Conservation (phyloP, 2,329 filamentous ascomycete species). For the Pseudogymnoascus sp. region DNA sequence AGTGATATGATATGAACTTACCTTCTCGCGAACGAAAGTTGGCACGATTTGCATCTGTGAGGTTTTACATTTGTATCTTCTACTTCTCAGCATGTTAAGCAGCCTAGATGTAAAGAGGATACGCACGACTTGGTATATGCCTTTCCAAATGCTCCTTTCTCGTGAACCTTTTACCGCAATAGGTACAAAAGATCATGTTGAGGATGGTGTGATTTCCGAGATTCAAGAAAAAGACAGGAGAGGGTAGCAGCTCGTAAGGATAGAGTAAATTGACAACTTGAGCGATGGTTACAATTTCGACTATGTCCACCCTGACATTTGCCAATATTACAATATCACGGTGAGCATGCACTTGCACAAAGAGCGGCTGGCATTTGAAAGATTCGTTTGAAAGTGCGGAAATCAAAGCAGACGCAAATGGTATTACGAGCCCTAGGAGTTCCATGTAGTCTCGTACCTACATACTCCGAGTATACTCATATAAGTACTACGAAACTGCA, state of each 20-base stretch:
- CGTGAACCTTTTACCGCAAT: conserved; percentile 46
- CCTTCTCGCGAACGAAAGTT: conserved; percentile 43
- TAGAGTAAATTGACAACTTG: not conserved
- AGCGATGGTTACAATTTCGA: not conserved
- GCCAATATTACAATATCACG: not conserved
- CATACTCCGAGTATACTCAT: not conserved
- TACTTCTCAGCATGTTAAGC: not conserved
- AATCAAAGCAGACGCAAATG: not conserved
- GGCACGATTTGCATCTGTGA: conserved; percentile 40
- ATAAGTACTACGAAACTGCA: not conserved
- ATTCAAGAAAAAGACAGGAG: not conserved
- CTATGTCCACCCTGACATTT: not conserved
- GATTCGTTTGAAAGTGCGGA: not conserved
- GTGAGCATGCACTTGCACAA: not conserved
- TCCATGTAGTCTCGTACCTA: not conserved
- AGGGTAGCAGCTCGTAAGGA: not conserved
- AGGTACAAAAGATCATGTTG: conserved; percentile 40
- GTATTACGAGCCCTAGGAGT: not conserved
- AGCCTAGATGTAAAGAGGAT: not conserved
- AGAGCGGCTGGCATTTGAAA: not conserved
- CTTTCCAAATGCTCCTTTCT: conserved; percentile 49
- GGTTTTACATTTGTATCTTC: conserved; percentile 48
- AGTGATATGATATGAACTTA: conserved; percentile 20
- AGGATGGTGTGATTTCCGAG: not conserved
- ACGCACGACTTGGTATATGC: conserved; percentile 44